Evolutionary conservation across 2,329 filamentous ascomycete genomes (phyloP).

Genomic region (Ceratocystis cubensis): DNA sequence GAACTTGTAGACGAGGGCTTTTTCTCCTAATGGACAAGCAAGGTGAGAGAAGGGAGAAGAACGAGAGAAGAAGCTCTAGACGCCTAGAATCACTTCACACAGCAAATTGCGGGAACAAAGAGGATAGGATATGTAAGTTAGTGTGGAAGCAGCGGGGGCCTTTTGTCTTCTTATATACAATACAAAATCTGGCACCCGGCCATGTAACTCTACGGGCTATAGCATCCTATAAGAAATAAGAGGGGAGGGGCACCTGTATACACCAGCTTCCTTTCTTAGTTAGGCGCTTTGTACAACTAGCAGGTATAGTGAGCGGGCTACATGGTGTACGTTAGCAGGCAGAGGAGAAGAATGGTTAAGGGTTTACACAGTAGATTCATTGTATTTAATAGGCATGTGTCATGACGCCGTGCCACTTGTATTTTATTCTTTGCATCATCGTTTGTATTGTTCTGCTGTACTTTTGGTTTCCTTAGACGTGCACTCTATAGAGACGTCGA

Average conservation of each 20-base stretch:
- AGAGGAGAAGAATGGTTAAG: not conserved
- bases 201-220: slow-evolving; percentile 2
- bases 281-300: not conserved
- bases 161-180: slow-evolving; percentile 12
- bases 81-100: not conserved
- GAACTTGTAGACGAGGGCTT: not conserved
- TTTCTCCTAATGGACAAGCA: not conserved
- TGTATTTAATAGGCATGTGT: too few relatives aligned
- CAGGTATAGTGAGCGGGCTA: not conserved
- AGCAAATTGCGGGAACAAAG: not conserved
- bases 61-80: not conserved
- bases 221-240: not conserved
- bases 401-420: too few relatives aligned
- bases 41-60: not conserved
- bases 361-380: too few relatives aligned
- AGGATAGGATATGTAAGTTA: not conserved
- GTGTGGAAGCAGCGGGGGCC: not conserved
- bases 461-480: too few relatives aligned
- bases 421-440: too few relatives aligned
- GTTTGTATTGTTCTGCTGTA: too few relatives aligned
- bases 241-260: not conserved
- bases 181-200: not conserved
- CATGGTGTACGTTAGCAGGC: not conserved
- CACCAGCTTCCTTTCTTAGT: not conserved
- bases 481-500: too few relatives aligned